Conservation (phyloP, 306 rosid species). For the Castanea crenata region DNA sequence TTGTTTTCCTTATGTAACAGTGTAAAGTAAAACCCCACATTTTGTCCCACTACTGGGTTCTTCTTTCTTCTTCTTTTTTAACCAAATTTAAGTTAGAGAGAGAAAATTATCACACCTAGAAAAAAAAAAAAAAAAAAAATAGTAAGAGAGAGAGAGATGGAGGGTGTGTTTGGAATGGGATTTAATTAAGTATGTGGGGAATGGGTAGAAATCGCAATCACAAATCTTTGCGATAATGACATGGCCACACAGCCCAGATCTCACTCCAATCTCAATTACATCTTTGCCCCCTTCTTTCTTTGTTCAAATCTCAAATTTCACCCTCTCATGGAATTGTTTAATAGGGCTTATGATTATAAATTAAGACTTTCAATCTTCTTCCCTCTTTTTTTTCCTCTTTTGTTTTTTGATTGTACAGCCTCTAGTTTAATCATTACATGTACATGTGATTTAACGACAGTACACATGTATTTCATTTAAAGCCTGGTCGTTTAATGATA, state of each 20-base stretch:
- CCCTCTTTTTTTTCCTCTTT: too few relatives aligned
- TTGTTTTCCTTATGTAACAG: background rate
- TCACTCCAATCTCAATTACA: conserved; percentile 46
- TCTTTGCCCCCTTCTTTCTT: conserved; percentile 21
- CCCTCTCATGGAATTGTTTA: conserved; percentile 3
- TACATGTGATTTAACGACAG: too few relatives aligned
- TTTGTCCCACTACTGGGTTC: background rate
- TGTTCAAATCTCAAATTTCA: background rate
- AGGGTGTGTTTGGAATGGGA: conserved; percentile 4
- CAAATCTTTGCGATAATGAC: conserved; percentile 84
- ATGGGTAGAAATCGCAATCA: conserved; percentile 58
- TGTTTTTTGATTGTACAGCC: too few relatives aligned
- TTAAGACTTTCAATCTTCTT: background rate
- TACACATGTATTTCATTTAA: too few relatives aligned
- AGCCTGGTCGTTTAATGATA: too few relatives aligned
- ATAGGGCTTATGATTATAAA: background rate
- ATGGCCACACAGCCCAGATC: conserved; percentile 59
- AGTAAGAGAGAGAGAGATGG: background rate
- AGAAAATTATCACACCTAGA: background rate
- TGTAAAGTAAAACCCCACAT: background rate
- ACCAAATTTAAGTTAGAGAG: background rate
- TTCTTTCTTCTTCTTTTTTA: background rate
- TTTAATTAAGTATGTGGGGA: background rate
- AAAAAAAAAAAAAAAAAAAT: too few relatives aligned
- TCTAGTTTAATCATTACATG: too few relatives aligned